phyloP scores from a whole-genome alignment of 805 yeast genomes.

The Lipomyces orientalis region DNA sequence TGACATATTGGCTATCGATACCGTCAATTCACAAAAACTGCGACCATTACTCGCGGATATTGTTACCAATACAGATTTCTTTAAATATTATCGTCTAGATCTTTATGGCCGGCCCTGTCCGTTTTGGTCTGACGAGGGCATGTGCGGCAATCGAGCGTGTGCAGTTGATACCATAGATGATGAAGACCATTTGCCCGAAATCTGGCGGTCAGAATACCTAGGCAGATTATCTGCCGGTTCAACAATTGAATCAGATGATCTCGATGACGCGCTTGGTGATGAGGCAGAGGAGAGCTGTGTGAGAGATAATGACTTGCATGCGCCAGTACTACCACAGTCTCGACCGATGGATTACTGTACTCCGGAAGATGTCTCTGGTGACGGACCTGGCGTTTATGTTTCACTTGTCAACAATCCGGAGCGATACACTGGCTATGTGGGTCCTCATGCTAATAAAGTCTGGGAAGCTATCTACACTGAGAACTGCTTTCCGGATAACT shows the following conservation, averaged over 20 bases:
- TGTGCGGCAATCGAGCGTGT: slow-evolving; percentile 86
- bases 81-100: slow-evolving; percentile 85
- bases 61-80: slow-evolving; percentile 71
- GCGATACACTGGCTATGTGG: slow-evolving; percentile 94
- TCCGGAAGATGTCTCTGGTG: slow-evolving; percentile 49
- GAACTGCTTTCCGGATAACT: slow-evolving; percentile 70
- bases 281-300: slow-evolving; percentile 38
- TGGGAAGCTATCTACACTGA: slow-evolving; percentile 94
- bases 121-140: slow-evolving; percentile 77
- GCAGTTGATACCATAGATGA: slow-evolving; percentile 85
- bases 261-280: slow-evolving; percentile 48
- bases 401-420: slow-evolving; percentile 90
- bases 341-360: slow-evolving; percentile 55
- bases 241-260: slow-evolving; percentile 47
- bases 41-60: slow-evolving; percentile 60
- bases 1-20: slow-evolving; percentile 52
- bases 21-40: slow-evolving; percentile 51
- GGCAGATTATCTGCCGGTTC: slow-evolving; percentile 51
- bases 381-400: slow-evolving; percentile 66
- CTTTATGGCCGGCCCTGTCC: slow-evolving; percentile 75
- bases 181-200: slow-evolving; percentile 71
- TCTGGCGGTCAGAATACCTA: slow-evolving; percentile 74
- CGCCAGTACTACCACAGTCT: slow-evolving; percentile 68
- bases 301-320: slow-evolving; percentile 50
- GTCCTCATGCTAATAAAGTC: slow-evolving; percentile 86